A percentile compares a stretch with the other conserved stretches of the same genome.
Evolutionary conservation across 129 eudicot genomes (phyloP).

Genomic region (Escallonia herrerae): DNA sequence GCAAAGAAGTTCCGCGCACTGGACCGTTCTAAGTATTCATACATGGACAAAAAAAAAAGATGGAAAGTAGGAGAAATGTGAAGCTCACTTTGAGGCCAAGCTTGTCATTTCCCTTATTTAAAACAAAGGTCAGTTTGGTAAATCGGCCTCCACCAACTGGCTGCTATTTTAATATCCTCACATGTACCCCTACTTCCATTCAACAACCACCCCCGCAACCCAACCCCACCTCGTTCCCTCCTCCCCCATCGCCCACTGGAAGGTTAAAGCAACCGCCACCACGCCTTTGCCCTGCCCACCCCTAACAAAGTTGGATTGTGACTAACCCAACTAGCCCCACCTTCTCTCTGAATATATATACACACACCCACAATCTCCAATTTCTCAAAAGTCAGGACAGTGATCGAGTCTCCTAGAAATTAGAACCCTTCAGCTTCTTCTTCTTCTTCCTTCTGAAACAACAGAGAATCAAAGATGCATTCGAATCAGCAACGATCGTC

Average conservation of each 20-base stretch:
- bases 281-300: not conserved
- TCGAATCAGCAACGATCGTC: conserved; percentile 1
- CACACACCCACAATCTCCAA: not conserved
- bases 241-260: not conserved
- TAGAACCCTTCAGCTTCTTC: too few species aligned
- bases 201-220: too few species aligned
- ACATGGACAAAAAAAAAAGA: not conserved
- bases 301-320: not conserved
- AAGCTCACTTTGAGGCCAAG: not conserved
- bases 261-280: not conserved
- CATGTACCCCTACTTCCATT: not conserved
- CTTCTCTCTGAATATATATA: not conserved
- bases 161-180: not conserved
- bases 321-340: not conserved
- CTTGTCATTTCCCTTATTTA: not conserved
- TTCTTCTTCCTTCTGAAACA: not conserved
- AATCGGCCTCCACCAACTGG: not conserved
- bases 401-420: too few species aligned
- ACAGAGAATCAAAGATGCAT: conserved; percentile 4
- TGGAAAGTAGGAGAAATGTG: not conserved
- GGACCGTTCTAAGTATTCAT: not conserved
- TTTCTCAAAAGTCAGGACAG: not conserved
- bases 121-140: not conserved
- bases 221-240: not conserved
- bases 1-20: too few species aligned